A percentile compares a stretch with the other conserved stretches of the same genome.
phyloP scores from a whole-genome alignment of 2,329 filamentous ascomycete genomes.

The Diaporthe aspalathi region DNA sequence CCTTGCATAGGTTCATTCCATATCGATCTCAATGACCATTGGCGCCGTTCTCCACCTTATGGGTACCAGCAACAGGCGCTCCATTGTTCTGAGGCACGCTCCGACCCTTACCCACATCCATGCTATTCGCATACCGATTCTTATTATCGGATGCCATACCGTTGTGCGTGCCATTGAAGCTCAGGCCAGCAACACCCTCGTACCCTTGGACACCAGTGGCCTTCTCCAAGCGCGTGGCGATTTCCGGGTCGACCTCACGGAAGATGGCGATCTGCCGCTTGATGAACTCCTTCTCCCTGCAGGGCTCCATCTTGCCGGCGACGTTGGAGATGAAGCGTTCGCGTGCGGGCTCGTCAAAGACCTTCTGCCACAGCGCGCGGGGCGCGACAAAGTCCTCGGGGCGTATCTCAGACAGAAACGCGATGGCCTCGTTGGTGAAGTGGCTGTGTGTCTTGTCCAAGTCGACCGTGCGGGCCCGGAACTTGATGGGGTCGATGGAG shows the following conservation, averaged over 20 bases:
- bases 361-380: constrained; percentile 69
- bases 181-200: constrained; percentile 63
- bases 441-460: constrained; percentile 53
- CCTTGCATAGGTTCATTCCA: background rate
- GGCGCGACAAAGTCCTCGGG: constrained; percentile 60
- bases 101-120: constrained; percentile 43
- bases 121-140: constrained; percentile 62
- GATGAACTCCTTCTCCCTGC: constrained; percentile 68
- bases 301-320: constrained; percentile 70
- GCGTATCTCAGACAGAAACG: constrained; percentile 53
- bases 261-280: constrained; percentile 75
- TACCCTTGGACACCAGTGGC: constrained; percentile 70
- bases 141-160: constrained; percentile 64
- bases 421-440: constrained; percentile 53
- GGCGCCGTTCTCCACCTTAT: constrained; percentile 16
- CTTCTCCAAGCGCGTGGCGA: constrained; percentile 70
- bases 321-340: constrained; percentile 71
- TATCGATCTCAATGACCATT: background rate
- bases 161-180: constrained; percentile 72
- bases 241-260: constrained; percentile 69
- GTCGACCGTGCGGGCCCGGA: constrained; percentile 50
- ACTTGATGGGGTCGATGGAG: constrained; percentile 49
- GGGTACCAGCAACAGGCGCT: constrained; percentile 30
- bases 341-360: constrained; percentile 68
- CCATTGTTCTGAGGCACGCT: constrained; percentile 34